A percentile compares a stretch with the other conserved stretches of the same genome.
Conservation (phyloP, 495 filamentous ascomycete genomes). For the Tricharina praecox region DNA sequence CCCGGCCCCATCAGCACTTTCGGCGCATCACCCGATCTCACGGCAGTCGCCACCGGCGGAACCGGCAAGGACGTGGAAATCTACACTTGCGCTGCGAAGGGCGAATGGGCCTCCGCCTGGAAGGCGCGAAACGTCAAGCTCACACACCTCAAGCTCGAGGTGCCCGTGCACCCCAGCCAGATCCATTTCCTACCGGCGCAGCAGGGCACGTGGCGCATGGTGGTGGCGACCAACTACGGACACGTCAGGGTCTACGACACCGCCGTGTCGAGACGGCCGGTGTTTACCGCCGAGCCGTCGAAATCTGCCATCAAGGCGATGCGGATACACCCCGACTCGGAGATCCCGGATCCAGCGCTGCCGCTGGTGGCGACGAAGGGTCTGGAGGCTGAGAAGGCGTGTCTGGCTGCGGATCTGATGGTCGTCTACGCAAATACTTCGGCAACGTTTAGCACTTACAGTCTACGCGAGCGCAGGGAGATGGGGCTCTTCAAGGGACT, state of each 20-base stretch:
- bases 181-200: constrained; percentile 15
- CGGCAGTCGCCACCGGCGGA: constrained; percentile 16
- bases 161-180: constrained; percentile 15
- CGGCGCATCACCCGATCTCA: constrained; percentile 5
- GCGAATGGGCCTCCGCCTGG: constrained; percentile 14
- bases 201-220: background rate
- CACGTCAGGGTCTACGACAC: constrained; percentile 22
- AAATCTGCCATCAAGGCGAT: constrained; percentile 15
- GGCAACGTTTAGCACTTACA: constrained; percentile 14
- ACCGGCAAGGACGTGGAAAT: constrained; percentile 17
- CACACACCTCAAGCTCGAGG: constrained; percentile 18
- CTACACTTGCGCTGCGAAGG: constrained; percentile 12
- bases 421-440: constrained; percentile 17
- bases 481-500: constrained; percentile 19
- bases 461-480: constrained; percentile 9
- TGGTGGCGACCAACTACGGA: constrained; percentile 13
- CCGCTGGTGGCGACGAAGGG: constrained; percentile 11
- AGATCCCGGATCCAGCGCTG: constrained; percentile 1
- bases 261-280: constrained; percentile 18
- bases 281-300: constrained; percentile 16
- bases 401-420: constrained; percentile 10
- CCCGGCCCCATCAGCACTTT: constrained; percentile 10
- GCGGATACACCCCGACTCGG: constrained; percentile 13
- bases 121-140: constrained; percentile 22
- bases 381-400: constrained; percentile 12